Conservation (phyloP, 2,329 filamentous ascomycete species). For the Colletotrichum musicola region DNA sequence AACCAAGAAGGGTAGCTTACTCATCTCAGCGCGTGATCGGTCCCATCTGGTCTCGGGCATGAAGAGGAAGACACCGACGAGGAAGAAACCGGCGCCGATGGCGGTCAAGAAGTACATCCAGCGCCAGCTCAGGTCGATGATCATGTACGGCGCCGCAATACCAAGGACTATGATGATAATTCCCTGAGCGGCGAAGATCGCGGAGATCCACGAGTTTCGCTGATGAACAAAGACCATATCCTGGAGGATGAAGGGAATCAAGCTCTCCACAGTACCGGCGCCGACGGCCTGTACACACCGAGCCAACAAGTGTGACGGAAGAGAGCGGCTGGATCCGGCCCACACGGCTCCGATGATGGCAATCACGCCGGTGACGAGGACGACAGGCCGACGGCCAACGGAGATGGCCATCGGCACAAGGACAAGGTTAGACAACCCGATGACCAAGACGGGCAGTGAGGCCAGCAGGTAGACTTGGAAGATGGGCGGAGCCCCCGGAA, state of each 20-base stretch:
- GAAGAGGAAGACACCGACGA: constrained; percentile 47
- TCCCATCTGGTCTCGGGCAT: constrained; percentile 52
- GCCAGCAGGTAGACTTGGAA: constrained; percentile 47
- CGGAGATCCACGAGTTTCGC: constrained; percentile 49
- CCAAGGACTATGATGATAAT: constrained; percentile 46
- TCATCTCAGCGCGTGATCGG: constrained; percentile 47
- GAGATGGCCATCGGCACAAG: constrained; percentile 52
- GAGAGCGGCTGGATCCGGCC: constrained; percentile 47
- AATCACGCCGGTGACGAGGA: constrained; percentile 47
- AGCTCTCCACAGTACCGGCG: constrained; percentile 49
- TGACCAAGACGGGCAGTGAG: constrained; percentile 50
- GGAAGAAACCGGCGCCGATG: constrained; percentile 42
- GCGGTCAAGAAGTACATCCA: constrained; percentile 51
- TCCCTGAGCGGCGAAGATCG: constrained; percentile 46
- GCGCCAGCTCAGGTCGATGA: constrained; percentile 48
- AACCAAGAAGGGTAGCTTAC: constrained; percentile 18
- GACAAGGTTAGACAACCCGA: constrained; percentile 49
- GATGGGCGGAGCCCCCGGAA: constrained; percentile 46
- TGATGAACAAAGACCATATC: constrained; percentile 55
- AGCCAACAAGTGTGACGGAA: constrained; percentile 48
- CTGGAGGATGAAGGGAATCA: constrained; percentile 53
- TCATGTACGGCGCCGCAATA: constrained; percentile 47
- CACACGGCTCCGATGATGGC: constrained; percentile 51
- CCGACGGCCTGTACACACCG: constrained; percentile 50
- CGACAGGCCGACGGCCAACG: constrained; percentile 50